Evolutionary conservation across 306 rosid genomes (phyloP), one percentile per base, ranked within the genome.

Genomic region (Cucurbita maxima): DNA sequence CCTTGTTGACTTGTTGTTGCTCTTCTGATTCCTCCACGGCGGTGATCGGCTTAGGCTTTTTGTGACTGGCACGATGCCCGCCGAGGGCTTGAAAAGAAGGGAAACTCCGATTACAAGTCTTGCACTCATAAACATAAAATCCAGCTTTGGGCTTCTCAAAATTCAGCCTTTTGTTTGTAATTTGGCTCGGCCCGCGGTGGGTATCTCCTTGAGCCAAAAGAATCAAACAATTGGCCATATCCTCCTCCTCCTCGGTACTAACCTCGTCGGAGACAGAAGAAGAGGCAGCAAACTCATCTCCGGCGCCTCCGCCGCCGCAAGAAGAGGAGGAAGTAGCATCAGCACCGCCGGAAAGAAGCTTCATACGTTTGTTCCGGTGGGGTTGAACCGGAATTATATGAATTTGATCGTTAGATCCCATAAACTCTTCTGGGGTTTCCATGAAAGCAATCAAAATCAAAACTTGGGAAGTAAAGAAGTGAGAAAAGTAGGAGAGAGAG

Each of bases 1-100:
- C 79, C 14, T 76, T 47, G 16, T 74, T 72, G 64, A 18, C 34
- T 25, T 48, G 75, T 37, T 48, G 75, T 37, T 58, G 72, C 58
- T 60, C 58, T 66, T 83, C 84, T 34, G 69, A 74, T n/a, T 76
- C 81, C 4, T 66, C 37, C n/a, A 18, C 2, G 53, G 54, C 14
- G 57, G 30, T 73, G 43, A 8, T 12, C 63, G 8, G 43, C 63
- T 82, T 89, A 0, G 87, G 91, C 79, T 79, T 94, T 60, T 87
- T 94, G 82, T 94, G 99, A 79, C 99, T 88, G 1, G 97, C 99
- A 14, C 99, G 84, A 80, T 94, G 99, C 3, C 99, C 99, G 9
- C 99, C 99, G 8, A 94, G 84, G n/a, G 99, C 99, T 81, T 94
- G 99, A 73, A 94, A 94, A n/a, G 97, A 94, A 67, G 89, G 86